Evolutionary conservation across 108 stramenopile genomes (phyloP), one percentile per base, ranked within the genome.

Genomic region (Nitzschia inconspicua): DNA sequence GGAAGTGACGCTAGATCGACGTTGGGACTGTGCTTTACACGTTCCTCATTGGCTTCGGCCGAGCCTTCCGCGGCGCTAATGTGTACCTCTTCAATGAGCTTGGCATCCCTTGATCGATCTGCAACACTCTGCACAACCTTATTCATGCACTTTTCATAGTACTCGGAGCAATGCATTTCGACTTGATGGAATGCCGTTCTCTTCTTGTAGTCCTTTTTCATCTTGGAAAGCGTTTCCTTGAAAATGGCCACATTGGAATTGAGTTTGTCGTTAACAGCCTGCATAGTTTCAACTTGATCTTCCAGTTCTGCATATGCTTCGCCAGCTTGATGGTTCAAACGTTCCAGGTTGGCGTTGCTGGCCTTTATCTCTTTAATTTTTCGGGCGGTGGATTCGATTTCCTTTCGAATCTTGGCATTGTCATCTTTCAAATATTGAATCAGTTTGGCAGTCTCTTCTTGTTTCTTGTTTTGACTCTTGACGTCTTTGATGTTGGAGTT

Each of bases 391-490:
- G 14, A 25, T 35, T 61, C 23, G 18, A 61, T 47, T 22, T 61
- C 60, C 13, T 61, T 47, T 32, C 60, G 60, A 24, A 61, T n/a
- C 4, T 34, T 14, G 4, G 60, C 60, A 61, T 61, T 61, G 60
- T 61, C 60, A 10, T 48, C 47, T 22, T 34, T 22, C 29, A 61
- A 25, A 22, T 47, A 61, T 9, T 48, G 48, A 23, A 61, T 48
- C 27, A 61, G 36, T 32, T 61, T 47, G 46, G 47, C 23, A 14
- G 60, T 61, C 36, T 61, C 42, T 59, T 59, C 0, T 13, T 10
- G 37, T 8, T 29, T 28, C 14, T 16, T 16, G 29, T 23, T 13
- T 61, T 35, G 22, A 61, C 24, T 61, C 48, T 31, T 47, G 22
- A 48, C 36, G 26, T 4, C 44, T 20, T 31, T 47, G 47, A 1